phyloP scores from a whole-genome alignment of 345 rosid species.

The Gossypium bickii region DNA sequence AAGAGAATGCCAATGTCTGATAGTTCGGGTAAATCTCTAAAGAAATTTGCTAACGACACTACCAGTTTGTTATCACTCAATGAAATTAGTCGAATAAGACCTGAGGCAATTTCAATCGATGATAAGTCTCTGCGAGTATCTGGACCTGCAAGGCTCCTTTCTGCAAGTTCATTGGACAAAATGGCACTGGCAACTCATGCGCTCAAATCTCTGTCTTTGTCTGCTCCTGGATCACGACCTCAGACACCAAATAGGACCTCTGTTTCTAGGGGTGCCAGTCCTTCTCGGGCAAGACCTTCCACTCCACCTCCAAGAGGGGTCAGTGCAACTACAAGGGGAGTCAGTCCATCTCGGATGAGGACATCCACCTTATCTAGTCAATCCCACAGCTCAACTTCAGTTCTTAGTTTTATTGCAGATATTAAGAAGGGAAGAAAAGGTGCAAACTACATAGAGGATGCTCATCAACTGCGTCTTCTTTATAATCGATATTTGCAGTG shows the following conservation, averaged over 20 bases:
- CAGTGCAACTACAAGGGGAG: conserved; percentile 41
- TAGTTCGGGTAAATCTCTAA: conserved; percentile 38
- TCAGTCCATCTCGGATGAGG: conserved; percentile 76
- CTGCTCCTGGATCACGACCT: conserved; percentile 44
- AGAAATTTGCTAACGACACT: conserved; percentile 53
- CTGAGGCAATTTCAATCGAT: conserved; percentile 45
- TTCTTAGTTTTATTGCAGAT: conserved; percentile 87
- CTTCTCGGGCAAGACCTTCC: conserved; percentile 26
- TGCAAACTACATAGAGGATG: conserved; percentile 72
- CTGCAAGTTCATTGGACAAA: conserved; percentile 51
- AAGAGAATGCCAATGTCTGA: conserved; percentile 51
- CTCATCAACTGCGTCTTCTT: conserved; percentile 80
- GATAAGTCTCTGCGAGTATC: conserved; percentile 35
- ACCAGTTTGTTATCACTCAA: conserved; percentile 35
- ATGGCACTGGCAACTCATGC: conserved; percentile 34
- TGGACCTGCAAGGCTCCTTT: conserved; percentile 41
- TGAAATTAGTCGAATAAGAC: conserved; percentile 36
- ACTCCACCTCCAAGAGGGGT: conserved; percentile 40
- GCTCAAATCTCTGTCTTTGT: conserved; percentile 52
- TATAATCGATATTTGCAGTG: conserved; percentile 85
- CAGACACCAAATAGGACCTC: conserved; percentile 68
- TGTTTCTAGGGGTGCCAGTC: conserved; percentile 43
- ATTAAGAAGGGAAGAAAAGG: conserved; percentile 74
- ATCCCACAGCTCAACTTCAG: conserved; percentile 60
- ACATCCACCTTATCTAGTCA: conserved; percentile 47